Percentiles rank a stretch among this genome's conserved stretches.
These are phyloP conservation scores for Candida corydali DNA, from an alignment of 805 yeast species.

Conservation along the genomic window DNA sequence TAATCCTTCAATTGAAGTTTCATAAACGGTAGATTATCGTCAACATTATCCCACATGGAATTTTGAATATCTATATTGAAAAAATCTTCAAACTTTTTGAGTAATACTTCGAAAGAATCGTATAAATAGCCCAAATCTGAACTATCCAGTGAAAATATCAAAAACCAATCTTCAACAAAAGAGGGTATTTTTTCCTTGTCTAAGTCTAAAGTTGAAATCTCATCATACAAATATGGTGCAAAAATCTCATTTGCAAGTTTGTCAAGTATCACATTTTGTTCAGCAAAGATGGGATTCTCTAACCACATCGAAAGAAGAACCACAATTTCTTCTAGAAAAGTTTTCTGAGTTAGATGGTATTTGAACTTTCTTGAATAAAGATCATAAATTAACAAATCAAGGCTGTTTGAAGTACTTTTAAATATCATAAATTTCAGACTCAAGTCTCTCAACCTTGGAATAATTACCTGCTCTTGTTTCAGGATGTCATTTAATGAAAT, in stretches of 20 bases:
- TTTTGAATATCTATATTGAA: neutral
- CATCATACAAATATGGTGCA: neutral
- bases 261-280: slow-evolving; percentile 1
- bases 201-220: neutral
- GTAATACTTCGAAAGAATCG: neutral
- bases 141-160: neutral
- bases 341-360: neutral
- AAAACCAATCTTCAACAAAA: slow-evolving; percentile 1
- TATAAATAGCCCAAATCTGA: slow-evolving; percentile 2
- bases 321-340: neutral
- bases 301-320: slow-evolving; percentile 3
- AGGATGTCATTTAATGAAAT: slow-evolving; percentile 1
- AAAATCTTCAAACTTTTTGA: neutral
- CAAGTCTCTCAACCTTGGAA: neutral
- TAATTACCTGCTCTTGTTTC: neutral
- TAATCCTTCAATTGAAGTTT: neutral
- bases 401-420: neutral
- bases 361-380: neutral
- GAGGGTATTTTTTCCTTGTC: neutral
- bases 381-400: slow-evolving; percentile 3
- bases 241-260: neutral
- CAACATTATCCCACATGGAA: neutral
- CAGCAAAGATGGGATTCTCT: slow-evolving; percentile 1
- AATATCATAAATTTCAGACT: neutral
- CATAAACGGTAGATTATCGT: neutral